Evolutionary conservation across 441 rosid genomes (phyloP).

Genomic region (Gossypium gossypioides): DNA sequence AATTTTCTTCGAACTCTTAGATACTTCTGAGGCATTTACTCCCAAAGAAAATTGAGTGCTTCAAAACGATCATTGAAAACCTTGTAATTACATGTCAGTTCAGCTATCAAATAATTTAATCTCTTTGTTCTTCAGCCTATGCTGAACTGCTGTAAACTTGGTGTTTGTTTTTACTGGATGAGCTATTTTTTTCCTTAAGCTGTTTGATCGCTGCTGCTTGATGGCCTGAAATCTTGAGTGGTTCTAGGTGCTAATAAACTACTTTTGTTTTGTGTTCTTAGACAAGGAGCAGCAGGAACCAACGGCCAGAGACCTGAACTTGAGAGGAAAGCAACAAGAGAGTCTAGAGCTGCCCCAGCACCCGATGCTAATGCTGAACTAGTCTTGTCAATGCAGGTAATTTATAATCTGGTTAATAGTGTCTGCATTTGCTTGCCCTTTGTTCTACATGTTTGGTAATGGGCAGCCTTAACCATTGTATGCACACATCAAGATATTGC

Average conservation of each 20-base stretch:
- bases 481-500: background rate
- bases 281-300: slow-evolving; percentile 54
- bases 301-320: slow-evolving; percentile 59
- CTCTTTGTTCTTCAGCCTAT: background rate
- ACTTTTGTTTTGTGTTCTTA: slow-evolving; percentile 18
- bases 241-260: slow-evolving; percentile 8
- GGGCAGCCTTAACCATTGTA: background rate
- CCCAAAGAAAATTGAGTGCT: background rate
- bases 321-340: slow-evolving; percentile 65
- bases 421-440: background rate
- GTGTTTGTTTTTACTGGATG: background rate
- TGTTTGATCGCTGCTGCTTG: background rate
- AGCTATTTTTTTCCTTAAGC: background rate
- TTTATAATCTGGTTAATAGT: background rate
- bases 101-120: background rate
- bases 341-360: slow-evolving; percentile 84
- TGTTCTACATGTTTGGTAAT: background rate
- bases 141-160: background rate
- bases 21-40: background rate
- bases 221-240: background rate
- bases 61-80: background rate
- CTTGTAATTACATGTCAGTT: background rate
- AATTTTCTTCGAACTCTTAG: background rate
- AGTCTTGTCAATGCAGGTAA: slow-evolving; percentile 76
- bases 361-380: slow-evolving; percentile 95